Evolutionary conservation across 805 yeast species (phyloP).

Genomic region (Clavispora fructus): DNA sequence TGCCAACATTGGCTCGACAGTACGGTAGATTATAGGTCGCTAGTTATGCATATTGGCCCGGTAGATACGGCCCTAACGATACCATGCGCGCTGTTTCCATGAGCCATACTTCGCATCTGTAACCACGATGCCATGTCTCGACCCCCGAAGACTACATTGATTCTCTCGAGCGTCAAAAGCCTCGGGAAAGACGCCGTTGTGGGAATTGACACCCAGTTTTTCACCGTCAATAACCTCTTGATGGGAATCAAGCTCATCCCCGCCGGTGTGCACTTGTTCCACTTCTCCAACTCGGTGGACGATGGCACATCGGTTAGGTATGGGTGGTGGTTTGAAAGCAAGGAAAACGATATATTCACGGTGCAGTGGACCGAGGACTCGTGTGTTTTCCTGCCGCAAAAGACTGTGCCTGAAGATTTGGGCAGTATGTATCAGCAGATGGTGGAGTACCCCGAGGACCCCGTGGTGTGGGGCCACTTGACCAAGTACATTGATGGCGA

Average conservation of each 20-base stretch:
- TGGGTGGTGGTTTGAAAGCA: slow-evolving; percentile 37
- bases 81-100: too few relatives aligned
- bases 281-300: slow-evolving; percentile 29
- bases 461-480: slow-evolving; percentile 12
- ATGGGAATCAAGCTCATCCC: slow-evolving; percentile 50
- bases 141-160: slow-evolving; percentile 22
- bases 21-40: too few relatives aligned
- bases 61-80: too few relatives aligned
- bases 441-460: slow-evolving; percentile 35
- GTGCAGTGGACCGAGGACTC: slow-evolving; percentile 30
- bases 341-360: slow-evolving; percentile 27
- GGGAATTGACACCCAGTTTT: slow-evolving; percentile 49
- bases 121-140: neutral
- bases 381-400: slow-evolving; percentile 1
- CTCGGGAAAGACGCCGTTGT: slow-evolving; percentile 13
- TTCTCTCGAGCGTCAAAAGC: slow-evolving; percentile 7
- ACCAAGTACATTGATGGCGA: slow-evolving; percentile 17
- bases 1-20: too few relatives aligned
- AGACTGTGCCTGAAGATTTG: slow-evolving; percentile 21
- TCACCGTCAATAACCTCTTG: slow-evolving; percentile 34
- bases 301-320: slow-evolving; percentile 22
- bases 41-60: neutral
- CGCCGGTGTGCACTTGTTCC: slow-evolving; percentile 50
- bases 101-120: neutral
- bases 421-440: slow-evolving; percentile 26